These are phyloP conservation scores for Botrytis medusae DNA, from an alignment of 2,329 filamentous ascomycete species.

Conservation along the genomic window DNA sequence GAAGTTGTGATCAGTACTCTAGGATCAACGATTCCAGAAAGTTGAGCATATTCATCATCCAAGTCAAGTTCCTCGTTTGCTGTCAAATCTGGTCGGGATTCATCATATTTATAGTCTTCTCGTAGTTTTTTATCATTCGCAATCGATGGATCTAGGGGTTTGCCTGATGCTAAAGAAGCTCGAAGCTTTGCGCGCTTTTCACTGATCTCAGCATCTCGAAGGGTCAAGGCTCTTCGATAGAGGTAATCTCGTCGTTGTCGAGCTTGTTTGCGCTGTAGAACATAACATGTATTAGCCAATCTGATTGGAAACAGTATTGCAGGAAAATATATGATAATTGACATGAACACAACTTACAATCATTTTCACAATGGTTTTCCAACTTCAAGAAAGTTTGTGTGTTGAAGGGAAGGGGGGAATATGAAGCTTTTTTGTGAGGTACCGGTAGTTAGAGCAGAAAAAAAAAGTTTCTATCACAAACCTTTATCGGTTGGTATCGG, in stretches of 20 bases:
- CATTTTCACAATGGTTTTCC: constrained; percentile 24
- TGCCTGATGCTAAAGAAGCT: constrained; percentile 83
- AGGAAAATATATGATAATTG: background rate
- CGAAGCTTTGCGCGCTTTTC: constrained; percentile 88
- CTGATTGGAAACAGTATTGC: background rate
- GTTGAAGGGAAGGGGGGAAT: background rate
- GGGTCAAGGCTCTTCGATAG: constrained; percentile 81
- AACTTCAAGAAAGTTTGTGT: background rate
- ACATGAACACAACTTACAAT: constrained; percentile 32
- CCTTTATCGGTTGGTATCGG: constrained; percentile 8
- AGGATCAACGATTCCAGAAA: constrained; percentile 90
- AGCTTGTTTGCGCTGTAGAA: constrained; percentile 63
- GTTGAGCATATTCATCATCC: constrained; percentile 86
- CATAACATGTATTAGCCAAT: constrained; percentile 10
- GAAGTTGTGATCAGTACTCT: constrained; percentile 88
- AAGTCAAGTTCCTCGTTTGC: constrained; percentile 70
- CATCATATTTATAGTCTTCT: constrained; percentile 91
- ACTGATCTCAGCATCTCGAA: constrained; percentile 88
- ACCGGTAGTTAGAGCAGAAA: background rate
- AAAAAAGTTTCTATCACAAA: constrained; percentile 12
- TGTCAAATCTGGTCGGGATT: constrained; percentile 68
- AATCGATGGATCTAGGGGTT: constrained; percentile 76
- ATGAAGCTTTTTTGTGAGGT: background rate
- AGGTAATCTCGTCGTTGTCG: constrained; percentile 84
- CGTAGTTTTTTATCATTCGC: constrained; percentile 83